phyloP scores from a whole-genome alignment of 352 stramenopile species.

The Globisporangium megalacanthum region DNA sequence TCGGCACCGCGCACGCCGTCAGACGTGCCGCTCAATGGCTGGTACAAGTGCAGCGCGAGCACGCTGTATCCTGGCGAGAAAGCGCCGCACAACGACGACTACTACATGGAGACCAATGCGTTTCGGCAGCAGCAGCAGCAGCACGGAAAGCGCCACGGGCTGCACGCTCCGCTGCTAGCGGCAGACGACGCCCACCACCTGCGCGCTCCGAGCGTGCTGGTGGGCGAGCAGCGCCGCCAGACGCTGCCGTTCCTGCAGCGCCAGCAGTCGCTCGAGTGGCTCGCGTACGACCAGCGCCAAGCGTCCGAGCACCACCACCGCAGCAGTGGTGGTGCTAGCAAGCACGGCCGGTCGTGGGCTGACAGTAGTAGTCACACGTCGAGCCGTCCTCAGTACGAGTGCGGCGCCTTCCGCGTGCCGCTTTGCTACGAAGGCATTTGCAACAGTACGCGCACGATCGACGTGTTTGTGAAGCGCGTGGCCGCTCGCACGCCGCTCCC shows the following conservation, averaged over 20 bases:
- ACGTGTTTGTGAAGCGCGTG: constrained; percentile 51
- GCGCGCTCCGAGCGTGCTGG: constrained; percentile 3
- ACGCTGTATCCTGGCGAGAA: constrained; percentile 12
- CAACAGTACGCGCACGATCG: constrained; percentile 18
- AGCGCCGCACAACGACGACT: constrained; percentile 12
- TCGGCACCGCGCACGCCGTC: constrained; percentile 6
- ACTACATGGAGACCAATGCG: constrained; percentile 20
- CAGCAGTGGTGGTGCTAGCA: too few relatives aligned
- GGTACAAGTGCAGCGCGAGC: constrained; percentile 26
- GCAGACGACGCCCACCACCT: not conserved
- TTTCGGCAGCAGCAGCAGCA: constrained; percentile 7
- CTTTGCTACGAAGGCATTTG: constrained; percentile 28
- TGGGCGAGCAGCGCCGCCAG: constrained; percentile 11
- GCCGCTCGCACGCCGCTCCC: constrained; percentile 13
- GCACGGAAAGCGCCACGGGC: constrained; percentile 4
- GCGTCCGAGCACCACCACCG: not conserved
- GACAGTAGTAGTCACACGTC: not conserved
- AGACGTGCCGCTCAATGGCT: constrained; percentile 24
- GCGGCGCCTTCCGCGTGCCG: constrained; percentile 23
- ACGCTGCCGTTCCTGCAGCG: constrained; percentile 19
- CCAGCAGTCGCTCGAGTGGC: constrained; percentile 17
- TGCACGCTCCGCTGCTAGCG: not conserved
- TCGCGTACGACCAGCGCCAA: constrained; percentile 5
- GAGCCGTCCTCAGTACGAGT: constrained; percentile 18
- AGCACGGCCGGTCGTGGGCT: not conserved